A percentile compares a stretch with the other conserved stretches of the same genome.
Evolutionary conservation across 1,284 basidiomycete species (phyloP).

Genomic region (Leccinum glutinopallens): DNA sequence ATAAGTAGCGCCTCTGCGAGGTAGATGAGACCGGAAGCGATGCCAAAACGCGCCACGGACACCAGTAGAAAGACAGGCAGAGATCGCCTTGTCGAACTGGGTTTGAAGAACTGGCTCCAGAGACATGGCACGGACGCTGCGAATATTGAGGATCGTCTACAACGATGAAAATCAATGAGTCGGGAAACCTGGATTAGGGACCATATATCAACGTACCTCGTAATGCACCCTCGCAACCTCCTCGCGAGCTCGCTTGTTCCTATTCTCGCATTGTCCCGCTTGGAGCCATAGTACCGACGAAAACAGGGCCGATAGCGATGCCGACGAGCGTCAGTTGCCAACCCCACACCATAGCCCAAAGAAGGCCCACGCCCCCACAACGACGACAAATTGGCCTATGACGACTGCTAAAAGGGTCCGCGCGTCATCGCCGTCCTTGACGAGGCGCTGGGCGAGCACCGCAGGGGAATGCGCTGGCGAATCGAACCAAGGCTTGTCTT

Average conservation of each 20-base stretch:
- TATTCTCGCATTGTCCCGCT: constrained; percentile 68
- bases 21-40: constrained; percentile 84
- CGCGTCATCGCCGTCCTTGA: constrained; percentile 66
- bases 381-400: constrained; percentile 72
- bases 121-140: constrained; percentile 89
- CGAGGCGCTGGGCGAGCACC: no score
- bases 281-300: constrained; percentile 79
- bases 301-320: constrained; percentile 84
- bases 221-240: constrained; percentile 86
- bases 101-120: constrained; percentile 75
- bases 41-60: not conserved
- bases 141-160: constrained; percentile 75
- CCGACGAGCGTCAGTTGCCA: constrained; percentile 96
- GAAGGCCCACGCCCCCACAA: constrained; percentile 68
- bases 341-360: constrained; percentile 86
- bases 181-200: not conserved
- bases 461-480: no score
- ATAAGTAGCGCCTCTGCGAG: constrained; percentile 74
- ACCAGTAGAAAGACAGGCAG: constrained; percentile 62
- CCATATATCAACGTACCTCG: constrained; percentile 53
- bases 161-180: constrained; percentile 14
- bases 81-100: constrained; percentile 67
- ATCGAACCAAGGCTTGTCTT: no score
- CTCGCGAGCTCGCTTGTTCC: constrained; percentile 85
- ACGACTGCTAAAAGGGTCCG: constrained; percentile 77